Base-by-base conservation (phyloP, 2,329 filamentous ascomycete genomes). In the Exophiala viscosa region DNA sequence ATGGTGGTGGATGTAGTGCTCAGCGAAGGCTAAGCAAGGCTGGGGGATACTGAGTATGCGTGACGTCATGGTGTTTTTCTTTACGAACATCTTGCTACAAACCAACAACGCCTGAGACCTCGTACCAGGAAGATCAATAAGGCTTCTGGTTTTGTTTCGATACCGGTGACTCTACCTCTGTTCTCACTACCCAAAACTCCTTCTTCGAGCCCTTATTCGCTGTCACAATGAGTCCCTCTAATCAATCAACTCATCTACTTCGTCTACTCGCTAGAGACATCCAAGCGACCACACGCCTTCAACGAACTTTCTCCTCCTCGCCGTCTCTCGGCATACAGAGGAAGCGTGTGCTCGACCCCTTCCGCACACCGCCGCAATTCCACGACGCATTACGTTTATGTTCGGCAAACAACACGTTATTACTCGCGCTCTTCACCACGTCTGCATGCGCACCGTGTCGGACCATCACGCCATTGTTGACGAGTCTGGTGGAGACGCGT, bases 381-480 rank as follows among this genome's bases (percentile, higher is more conserved):
- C 59, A 61, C 42, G 57, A 61, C 45, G 47, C 58, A 1, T 51
- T 62, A n/a, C 60, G 57, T 10, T 54, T 57, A 32, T 41, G 49
- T 34, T 57, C 59, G 9, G 52, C 59, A n/a, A 60, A 58, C 40
- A 62, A 62, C 43, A 61, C 57, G 1, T 50, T 62, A 1, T 35
- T 62, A 1, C 48, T 62, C 7, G 40, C 54, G 2, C 54, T 62
- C 15, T 62, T 62, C 36, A 62, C 57, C 17, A 61, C 60, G 2
- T 57, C 54, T 2, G 45, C 60, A 14, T 62, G 60, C 49, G 48
- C 54, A 1, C 55, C 60, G n/a, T 62, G 60, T 31, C 58, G 60
- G 5, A 52, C 50, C 1, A 62, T 62, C 34, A 60, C 60, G 14
- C 60, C 60, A 8, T 52, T 62, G 8, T 49, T 62, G 11, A 54